A percentile compares a stretch with the other conserved stretches of the same genome.
phyloP scores from a whole-genome alignment of 495 filamentous ascomycete species.

The Penicillium herquei region DNA sequence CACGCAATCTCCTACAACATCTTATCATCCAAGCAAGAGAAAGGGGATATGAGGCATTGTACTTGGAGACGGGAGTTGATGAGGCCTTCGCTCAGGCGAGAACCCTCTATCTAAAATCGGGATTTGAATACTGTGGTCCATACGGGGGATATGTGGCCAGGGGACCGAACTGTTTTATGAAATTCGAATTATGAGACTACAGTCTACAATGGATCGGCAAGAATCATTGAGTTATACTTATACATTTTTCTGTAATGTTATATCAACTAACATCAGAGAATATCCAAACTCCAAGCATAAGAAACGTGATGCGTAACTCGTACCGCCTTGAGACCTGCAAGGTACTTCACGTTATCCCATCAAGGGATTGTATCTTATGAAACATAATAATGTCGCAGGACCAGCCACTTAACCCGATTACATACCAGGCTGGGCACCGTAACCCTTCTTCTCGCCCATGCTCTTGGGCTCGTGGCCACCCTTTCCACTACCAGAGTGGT shows the following conservation, averaged over 20 bases:
- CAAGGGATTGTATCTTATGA: not conserved
- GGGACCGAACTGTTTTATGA: too few species aligned
- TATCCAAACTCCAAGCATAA: not conserved
- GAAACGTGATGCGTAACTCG: slow-evolving; percentile 9
- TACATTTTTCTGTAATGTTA: not conserved
- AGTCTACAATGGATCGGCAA: too few species aligned
- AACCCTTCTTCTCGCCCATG: slow-evolving; percentile 39
- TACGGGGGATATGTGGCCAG: not conserved
- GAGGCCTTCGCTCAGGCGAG: not conserved
- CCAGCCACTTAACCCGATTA: not conserved
- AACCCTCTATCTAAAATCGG: not conserved
- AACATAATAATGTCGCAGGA: not conserved
- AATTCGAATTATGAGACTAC: too few species aligned
- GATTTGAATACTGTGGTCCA: not conserved
- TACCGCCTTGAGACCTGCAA: not conserved
- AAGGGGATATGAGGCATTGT: not conserved
- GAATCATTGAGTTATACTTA: not conserved
- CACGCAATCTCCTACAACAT: not conserved
- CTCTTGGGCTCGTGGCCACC: slow-evolving; percentile 43
- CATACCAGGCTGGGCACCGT: slow-evolving; percentile 22
- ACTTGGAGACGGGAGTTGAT: not conserved
- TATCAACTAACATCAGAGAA: too few species aligned
- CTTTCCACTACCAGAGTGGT: slow-evolving; percentile 34
- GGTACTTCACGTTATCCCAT: not conserved
- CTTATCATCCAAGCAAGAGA: not conserved